phyloP scores from a whole-genome alignment of 2,329 filamentous ascomycete species.

The Colletotrichum lini region DNA sequence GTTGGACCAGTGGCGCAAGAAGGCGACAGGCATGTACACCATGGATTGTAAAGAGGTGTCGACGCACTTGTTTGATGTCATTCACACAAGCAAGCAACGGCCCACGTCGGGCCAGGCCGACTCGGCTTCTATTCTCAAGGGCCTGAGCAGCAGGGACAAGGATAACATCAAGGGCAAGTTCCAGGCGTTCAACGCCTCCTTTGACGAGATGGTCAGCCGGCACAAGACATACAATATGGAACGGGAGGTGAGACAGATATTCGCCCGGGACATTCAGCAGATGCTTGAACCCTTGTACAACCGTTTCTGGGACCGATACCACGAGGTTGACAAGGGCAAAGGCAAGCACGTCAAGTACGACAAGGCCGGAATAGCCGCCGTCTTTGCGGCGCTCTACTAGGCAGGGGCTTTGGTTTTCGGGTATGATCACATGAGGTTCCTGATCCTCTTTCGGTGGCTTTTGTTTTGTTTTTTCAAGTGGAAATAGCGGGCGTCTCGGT shows the following conservation, averaged over 20 bases:
- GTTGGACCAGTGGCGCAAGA: constrained; percentile 90
- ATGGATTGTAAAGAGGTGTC: constrained; percentile 92
- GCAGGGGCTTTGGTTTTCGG: constrained; percentile 19
- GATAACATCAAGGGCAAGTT: constrained; percentile 98
- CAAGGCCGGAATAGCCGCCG: constrained; percentile 82
- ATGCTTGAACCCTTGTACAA: constrained; percentile 96
- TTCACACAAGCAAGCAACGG: constrained; percentile 86
- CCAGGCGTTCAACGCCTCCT: constrained; percentile 87
- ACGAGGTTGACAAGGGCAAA: constrained; percentile 97
- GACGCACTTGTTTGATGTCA: constrained; percentile 87
- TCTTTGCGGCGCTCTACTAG: constrained; percentile 69
- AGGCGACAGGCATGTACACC: constrained; percentile 84
- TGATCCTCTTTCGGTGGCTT: not conserved
- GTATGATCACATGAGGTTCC: too few relatives aligned
- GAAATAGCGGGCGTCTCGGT: constrained; percentile 28
- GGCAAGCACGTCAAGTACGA: constrained; percentile 99
- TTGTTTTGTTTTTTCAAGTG: not conserved
- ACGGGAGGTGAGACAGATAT: constrained; percentile 84
- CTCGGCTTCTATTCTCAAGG: constrained; percentile 87
- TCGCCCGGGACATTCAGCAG: constrained; percentile 87
- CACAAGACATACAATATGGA: constrained; percentile 94
- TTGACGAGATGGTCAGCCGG: constrained; percentile 87
- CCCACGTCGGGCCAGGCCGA: constrained; percentile 84
- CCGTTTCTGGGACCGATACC: constrained; percentile 96
- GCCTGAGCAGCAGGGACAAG: constrained; percentile 89